Evolutionary conservation across 148 eudicot genomes (phyloP).

Genomic region (Chenopodium berlandieri): DNA sequence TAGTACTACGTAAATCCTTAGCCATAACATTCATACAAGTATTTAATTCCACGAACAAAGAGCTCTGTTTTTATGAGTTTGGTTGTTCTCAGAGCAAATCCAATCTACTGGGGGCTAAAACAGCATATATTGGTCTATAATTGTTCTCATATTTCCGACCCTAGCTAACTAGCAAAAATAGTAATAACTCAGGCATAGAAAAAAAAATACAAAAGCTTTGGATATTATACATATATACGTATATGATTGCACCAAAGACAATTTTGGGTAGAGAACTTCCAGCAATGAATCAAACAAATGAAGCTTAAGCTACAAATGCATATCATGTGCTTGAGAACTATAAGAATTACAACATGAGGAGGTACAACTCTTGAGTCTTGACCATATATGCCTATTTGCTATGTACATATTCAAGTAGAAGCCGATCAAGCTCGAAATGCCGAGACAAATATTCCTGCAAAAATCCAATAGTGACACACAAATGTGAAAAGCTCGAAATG

Average conservation of each 20-base stretch:
- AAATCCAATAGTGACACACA: not conserved
- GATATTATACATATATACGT: not conserved
- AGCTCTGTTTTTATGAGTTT: not conserved
- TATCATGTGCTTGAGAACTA: not conserved
- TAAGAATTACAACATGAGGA: not conserved
- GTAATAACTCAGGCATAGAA: not conserved
- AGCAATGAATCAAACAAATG: not conserved
- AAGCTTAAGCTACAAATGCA: not conserved
- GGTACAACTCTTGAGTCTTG: not conserved
- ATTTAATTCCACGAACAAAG: not conserved
- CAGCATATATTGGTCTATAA: too few relatives aligned
- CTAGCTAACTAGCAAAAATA: not conserved
- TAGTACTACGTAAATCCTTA: too few relatives aligned
- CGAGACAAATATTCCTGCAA: conserved; percentile 74
- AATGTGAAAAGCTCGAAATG: conserved; percentile 59
- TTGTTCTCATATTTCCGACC: not conserved
- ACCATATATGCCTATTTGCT: conserved; percentile 45
- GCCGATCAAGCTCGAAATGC: conserved; percentile 85
- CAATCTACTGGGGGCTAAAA: not conserved
- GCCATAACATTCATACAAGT: too few relatives aligned
- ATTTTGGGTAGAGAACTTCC: not conserved
- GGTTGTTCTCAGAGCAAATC: not conserved
- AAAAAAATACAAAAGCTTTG: not conserved
- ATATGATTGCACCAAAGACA: not conserved
- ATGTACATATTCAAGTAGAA: conserved; percentile 70